Conservation (phyloP, 495 filamentous ascomycete genomes). For the Xylaria flabelliformis region DNA sequence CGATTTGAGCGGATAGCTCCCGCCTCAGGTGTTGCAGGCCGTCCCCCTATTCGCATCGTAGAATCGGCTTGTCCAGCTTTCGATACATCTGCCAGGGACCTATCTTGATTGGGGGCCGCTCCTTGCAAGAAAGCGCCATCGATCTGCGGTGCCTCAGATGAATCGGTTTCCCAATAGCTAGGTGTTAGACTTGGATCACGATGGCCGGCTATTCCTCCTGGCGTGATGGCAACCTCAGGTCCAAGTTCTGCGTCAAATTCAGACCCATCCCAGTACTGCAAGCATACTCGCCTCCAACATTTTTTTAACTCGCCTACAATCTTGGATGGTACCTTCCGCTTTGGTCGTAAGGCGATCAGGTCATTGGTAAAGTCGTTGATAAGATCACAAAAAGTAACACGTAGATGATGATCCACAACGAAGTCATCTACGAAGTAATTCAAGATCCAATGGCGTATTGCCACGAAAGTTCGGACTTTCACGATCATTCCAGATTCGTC, state of each 20-base stretch:
- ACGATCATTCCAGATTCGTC: slow-evolving; percentile 92
- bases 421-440: slow-evolving; percentile 99
- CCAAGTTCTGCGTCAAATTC: slow-evolving; percentile 63
- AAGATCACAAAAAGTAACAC: slow-evolving; percentile 78
- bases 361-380: slow-evolving; percentile 79
- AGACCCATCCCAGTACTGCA: slow-evolving; percentile 82
- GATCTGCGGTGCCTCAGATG: slow-evolving; percentile 49
- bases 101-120: slow-evolving; percentile 38
- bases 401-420: slow-evolving; percentile 78
- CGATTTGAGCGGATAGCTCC: slow-evolving; percentile 37
- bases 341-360: slow-evolving; percentile 47
- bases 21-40: slow-evolving; percentile 52
- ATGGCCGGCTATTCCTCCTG: slow-evolving; percentile 70
- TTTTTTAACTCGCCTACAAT: slow-evolving; percentile 94
- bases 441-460: slow-evolving; percentile 95
- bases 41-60: slow-evolving; percentile 44
- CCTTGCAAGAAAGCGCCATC: slow-evolving; percentile 47
- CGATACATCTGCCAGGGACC: slow-evolving; percentile 57
- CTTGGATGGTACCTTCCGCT: slow-evolving; percentile 79
- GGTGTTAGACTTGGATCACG: slow-evolving; percentile 60
- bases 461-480: slow-evolving; percentile 92
- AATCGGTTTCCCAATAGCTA: slow-evolving; percentile 50
- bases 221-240: slow-evolving; percentile 72
- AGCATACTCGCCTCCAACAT: slow-evolving; percentile 93
- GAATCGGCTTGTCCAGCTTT: slow-evolving; percentile 56